phyloP scores from a whole-genome alignment of 2,329 filamentous ascomycete genomes.

The Calonectria hongkongensis region DNA sequence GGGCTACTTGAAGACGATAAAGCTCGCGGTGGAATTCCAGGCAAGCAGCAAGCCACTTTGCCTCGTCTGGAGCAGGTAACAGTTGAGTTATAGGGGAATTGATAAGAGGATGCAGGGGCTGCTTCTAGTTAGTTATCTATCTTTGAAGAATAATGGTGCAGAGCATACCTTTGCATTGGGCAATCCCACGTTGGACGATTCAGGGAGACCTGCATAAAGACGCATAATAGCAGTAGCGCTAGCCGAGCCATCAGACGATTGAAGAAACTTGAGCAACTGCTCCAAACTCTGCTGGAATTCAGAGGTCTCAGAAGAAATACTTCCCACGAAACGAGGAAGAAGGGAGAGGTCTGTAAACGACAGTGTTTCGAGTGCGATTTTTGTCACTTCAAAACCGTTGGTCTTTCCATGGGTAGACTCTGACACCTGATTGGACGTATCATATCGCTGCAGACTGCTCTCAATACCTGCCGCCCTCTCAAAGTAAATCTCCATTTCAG shows the following conservation, averaged over 20 bases:
- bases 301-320: conserved; percentile 39
- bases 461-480: conserved; percentile 69
- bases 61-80: conserved; percentile 60
- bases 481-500: conserved; percentile 58
- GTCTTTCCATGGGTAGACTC: conserved; percentile 51
- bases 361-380: conserved; percentile 67
- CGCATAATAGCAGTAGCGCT: conserved; percentile 59
- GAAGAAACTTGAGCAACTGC: conserved; percentile 56
- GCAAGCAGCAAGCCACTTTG: conserved; percentile 70
- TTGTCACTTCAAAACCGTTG: conserved; percentile 54
- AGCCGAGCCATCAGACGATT: conserved; percentile 57
- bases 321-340: conserved; percentile 59
- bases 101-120: conserved; percentile 76
- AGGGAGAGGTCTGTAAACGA: conserved; percentile 67
- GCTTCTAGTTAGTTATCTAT: conserved; percentile 47
- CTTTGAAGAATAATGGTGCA: neutral
- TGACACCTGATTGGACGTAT: conserved; percentile 60
- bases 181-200: conserved; percentile 54
- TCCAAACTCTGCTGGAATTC: conserved; percentile 44
- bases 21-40: conserved; percentile 71
- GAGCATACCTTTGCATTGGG: conserved; percentile 66
- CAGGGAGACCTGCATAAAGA: conserved; percentile 60
- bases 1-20: conserved; percentile 62
- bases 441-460: conserved; percentile 69
- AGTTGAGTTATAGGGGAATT: conserved; percentile 73